These are phyloP conservation scores for Xylaria sp. DNA, from an alignment of 2,329 filamentous ascomycete genomes.

Conservation along the genomic window DNA sequence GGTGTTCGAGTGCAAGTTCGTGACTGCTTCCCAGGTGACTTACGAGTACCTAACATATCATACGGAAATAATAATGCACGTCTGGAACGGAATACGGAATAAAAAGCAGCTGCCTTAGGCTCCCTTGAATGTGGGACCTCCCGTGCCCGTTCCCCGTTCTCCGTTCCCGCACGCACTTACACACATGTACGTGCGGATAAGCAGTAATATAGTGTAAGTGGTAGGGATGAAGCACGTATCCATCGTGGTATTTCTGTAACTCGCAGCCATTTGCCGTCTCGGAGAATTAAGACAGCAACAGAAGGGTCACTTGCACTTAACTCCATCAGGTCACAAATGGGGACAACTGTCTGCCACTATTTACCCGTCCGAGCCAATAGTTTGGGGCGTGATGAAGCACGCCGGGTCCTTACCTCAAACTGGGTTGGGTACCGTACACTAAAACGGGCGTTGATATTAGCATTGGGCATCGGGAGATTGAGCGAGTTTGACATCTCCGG, in stretches of 20 bases:
- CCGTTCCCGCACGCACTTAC: neutral
- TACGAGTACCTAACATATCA: no score
- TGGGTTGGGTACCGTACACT: neutral
- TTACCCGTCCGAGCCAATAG: neutral
- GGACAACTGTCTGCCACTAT: neutral
- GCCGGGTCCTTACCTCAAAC: neutral
- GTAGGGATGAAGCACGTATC: no score
- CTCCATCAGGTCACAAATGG: neutral
- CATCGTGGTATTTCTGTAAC: neutral
- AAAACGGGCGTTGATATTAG: constrained; percentile 10
- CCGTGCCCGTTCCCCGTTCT: neutral
- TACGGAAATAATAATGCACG: no score
- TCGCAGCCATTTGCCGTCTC: neutral
- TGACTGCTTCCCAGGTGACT: no score
- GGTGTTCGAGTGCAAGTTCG: no score
- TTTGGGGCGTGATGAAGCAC: neutral
- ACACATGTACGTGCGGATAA: neutral
- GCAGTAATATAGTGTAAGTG: neutral
- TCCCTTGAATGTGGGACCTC: constrained; percentile 10
- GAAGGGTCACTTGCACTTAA: neutral
- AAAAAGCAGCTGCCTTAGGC: neutral
- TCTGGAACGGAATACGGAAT: neutral
- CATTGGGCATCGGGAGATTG: constrained; percentile 7
- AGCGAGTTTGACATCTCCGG: neutral
- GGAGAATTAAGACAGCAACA: neutral